phyloP scores from a whole-genome alignment of 2,329 filamentous ascomycete species.

The Nemania bipapillata region DNA sequence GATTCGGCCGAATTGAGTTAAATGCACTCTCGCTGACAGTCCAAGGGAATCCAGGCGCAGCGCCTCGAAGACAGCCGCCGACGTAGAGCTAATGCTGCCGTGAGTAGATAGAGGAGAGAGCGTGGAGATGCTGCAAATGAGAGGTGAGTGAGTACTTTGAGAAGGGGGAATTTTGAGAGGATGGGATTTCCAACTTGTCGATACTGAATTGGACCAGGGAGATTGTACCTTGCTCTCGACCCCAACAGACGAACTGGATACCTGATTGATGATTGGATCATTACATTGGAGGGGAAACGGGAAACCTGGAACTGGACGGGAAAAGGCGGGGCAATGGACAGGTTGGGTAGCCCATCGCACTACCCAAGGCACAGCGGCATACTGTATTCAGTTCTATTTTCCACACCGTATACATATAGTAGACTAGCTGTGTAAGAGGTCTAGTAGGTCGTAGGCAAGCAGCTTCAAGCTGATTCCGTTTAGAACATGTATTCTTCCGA shows the following conservation, averaged over 20 bases:
- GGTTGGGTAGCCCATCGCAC: background rate
- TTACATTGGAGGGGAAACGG: slow-evolving; percentile 12
- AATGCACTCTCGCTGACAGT: background rate
- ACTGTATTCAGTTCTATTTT: background rate
- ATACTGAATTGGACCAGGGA: slow-evolving; percentile 36
- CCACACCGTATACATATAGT: background rate
- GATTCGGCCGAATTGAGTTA: slow-evolving; percentile 4
- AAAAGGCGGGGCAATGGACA: slow-evolving; percentile 27
- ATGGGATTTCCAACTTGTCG: slow-evolving; percentile 43
- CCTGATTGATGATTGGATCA: slow-evolving; percentile 19
- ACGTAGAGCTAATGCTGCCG: background rate
- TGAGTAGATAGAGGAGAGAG: slow-evolving; percentile 9
- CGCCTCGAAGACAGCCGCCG: background rate
- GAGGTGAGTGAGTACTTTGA: slow-evolving; percentile 11
- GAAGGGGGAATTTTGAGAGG: slow-evolving; percentile 34
- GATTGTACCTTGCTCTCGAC: slow-evolving; percentile 22
- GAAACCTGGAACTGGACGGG: slow-evolving; percentile 19
- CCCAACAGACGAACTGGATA: slow-evolving; percentile 12
- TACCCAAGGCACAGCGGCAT: background rate
- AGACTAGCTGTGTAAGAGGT: background rate
- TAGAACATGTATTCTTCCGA: background rate
- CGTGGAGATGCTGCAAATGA: slow-evolving; percentile 12
- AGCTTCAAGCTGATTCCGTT: background rate
- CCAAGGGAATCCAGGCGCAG: background rate
- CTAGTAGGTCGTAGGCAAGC: too few species aligned